Evolutionary conservation across 805 yeast genomes (phyloP).

Genomic region (Zygotorulaspora danielsina): DNA sequence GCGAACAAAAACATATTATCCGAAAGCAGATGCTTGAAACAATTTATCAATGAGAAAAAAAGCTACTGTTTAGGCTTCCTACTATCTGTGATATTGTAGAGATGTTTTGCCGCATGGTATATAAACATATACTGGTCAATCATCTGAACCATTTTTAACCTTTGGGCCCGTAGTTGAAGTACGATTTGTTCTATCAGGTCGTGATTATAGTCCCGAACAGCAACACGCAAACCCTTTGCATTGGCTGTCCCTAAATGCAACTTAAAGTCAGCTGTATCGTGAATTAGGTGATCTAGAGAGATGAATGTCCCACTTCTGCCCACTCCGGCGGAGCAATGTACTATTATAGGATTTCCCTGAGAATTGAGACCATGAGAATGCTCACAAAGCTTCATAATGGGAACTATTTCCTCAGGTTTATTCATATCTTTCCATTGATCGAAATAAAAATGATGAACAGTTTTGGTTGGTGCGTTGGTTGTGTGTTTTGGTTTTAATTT

Average conservation of each 20-base stretch:
- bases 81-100: constrained; percentile 11
- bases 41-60: not conserved
- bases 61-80: no score
- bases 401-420: constrained; percentile 44
- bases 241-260: not conserved
- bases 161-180: constrained; percentile 31
- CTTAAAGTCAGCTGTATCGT: constrained; percentile 28
- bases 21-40: not conserved
- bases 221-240: constrained; percentile 1
- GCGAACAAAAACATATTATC: not conserved
- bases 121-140: constrained; percentile 34
- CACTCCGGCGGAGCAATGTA: constrained; percentile 96
- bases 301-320: constrained; percentile 93
- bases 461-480: constrained; percentile 41
- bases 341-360: constrained; percentile 50
- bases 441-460: constrained; percentile 62
- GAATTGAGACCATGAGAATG: constrained; percentile 32
- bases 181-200: constrained; percentile 36
- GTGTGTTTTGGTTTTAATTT: constrained; percentile 19
- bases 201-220: constrained; percentile 19
- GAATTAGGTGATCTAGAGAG: constrained; percentile 40
- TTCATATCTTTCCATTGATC: constrained; percentile 83
- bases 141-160: constrained; percentile 37
- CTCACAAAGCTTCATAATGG: constrained; percentile 32
- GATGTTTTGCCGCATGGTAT: constrained; percentile 32